These are phyloP conservation scores for Aspergillus sp. DNA, from an alignment of 2,329 filamentous ascomycete genomes.

Conservation along the genomic window DNA sequence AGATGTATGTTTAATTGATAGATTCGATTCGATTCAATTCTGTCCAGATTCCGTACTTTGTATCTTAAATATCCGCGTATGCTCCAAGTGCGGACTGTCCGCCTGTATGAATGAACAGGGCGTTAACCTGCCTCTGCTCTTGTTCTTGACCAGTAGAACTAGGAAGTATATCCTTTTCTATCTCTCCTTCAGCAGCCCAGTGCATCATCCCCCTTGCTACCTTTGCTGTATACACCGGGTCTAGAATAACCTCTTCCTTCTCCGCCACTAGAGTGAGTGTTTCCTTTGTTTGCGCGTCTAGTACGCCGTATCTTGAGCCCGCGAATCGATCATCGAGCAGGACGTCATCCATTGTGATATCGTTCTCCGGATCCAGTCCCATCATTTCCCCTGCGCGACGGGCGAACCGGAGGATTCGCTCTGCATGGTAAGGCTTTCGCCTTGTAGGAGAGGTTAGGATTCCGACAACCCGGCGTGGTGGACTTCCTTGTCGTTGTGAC, in stretches of 20 bases:
- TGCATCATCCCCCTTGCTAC: conserved; percentile 30
- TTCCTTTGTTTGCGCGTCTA: conserved; percentile 27
- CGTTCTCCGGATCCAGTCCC: conserved; percentile 26
- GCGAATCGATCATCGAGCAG: conserved; percentile 33
- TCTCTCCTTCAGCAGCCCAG: conserved; percentile 24
- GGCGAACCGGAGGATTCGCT: conserved; percentile 31
- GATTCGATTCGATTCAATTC: conserved; percentile 12
- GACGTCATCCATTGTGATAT: conserved; percentile 32
- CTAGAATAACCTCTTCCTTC: conserved; percentile 30
- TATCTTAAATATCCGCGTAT: conserved; percentile 24
- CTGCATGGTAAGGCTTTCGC: conserved; percentile 29
- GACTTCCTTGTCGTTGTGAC: neutral
- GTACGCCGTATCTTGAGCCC: conserved; percentile 32
- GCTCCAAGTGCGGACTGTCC: conserved; percentile 36
- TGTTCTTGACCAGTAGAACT: neutral
- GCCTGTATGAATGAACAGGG: conserved; percentile 39
- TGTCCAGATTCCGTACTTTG: neutral
- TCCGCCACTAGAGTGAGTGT: conserved; percentile 26
- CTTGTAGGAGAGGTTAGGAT: conserved; percentile 35
- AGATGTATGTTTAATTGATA: conserved; percentile 20
- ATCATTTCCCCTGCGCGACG: conserved; percentile 26
- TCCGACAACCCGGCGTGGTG: conserved; percentile 23
- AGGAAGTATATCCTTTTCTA: conserved; percentile 13
- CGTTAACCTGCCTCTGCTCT: conserved; percentile 25
- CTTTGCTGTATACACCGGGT: conserved; percentile 40